Percentiles rank a stretch among this genome's conserved stretches.
Evolutionary conservation across 306 rosid species (phyloP).

Genomic region (Cicer bijugum): DNA sequence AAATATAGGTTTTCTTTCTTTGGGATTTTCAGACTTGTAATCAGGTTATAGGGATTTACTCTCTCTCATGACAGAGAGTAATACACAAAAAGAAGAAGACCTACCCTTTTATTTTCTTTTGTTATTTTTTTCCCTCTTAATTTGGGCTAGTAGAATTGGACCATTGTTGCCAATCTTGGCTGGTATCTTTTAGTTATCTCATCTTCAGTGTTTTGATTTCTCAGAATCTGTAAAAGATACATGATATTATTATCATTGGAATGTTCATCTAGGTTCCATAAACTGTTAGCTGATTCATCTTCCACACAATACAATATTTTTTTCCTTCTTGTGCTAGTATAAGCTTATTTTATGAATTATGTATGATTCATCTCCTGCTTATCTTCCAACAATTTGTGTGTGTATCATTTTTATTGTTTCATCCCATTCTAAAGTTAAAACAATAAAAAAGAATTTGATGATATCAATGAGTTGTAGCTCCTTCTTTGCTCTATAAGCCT

Average conservation of each 20-base stretch:
- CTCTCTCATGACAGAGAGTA: conserved; percentile 49
- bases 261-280: conserved; percentile 48
- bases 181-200: conserved; percentile 45
- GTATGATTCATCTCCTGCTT: conserved; percentile 7
- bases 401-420: background rate
- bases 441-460: background rate
- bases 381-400: background rate
- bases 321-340: background rate
- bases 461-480: background rate
- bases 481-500: background rate
- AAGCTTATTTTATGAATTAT: conserved; percentile 19
- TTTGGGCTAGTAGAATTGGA: conserved; percentile 45
- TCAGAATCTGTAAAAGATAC: conserved; percentile 56
- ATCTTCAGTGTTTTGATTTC: conserved; percentile 47
- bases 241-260: conserved; percentile 51
- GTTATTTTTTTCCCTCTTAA: conserved; percentile 24
- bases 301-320: conserved; percentile 1
- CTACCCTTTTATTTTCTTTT: conserved; percentile 39
- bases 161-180: conserved; percentile 41
- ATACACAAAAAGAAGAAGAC: conserved; percentile 51
- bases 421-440: background rate
- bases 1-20: conserved; percentile 55
- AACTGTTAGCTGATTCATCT: conserved; percentile 42
- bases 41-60: conserved; percentile 53
- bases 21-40: conserved; percentile 62